Evolutionary conservation across 306 rosid genomes (phyloP).

Genomic region (Vigna unguiculata): DNA sequence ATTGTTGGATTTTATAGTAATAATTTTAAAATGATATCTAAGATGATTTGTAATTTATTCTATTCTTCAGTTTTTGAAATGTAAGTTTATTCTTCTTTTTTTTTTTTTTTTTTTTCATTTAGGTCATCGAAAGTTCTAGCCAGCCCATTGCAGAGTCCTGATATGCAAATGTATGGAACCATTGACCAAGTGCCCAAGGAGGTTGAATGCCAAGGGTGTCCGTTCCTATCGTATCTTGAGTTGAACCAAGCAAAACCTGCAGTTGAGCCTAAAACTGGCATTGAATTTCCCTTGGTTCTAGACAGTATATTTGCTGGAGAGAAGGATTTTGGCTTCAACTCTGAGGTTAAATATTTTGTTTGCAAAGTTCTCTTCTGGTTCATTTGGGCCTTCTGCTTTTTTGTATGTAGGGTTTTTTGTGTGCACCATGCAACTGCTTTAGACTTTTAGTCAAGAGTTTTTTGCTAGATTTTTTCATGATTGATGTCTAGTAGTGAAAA

Average conservation of each 20-base stretch:
- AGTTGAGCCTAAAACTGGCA: conserved; percentile 90
- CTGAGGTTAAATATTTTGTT: conserved; percentile 68
- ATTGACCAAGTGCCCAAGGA: conserved; percentile 66
- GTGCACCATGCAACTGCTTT: conserved; percentile 24
- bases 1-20: too few species aligned
- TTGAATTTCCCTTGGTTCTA: conserved; percentile 82
- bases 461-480: conserved; percentile 34
- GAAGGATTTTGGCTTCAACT: conserved; percentile 57
- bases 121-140: conserved; percentile 80
- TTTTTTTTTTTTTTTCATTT: conserved; percentile 18
- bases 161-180: conserved; percentile 51
- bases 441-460: conserved; percentile 21
- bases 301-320: conserved; percentile 58
- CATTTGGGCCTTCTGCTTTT: conserved; percentile 22
- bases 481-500: conserved; percentile 8
- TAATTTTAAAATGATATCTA: too few species aligned
- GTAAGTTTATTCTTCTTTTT: neutral
- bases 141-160: conserved; percentile 63
- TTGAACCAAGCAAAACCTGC: conserved; percentile 65
- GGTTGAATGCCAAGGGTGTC: conserved; percentile 62
- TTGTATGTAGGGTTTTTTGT: conserved; percentile 19
- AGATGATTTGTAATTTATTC: too few species aligned
- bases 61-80: neutral
- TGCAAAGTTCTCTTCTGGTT: neutral
- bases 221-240: conserved; percentile 52